Percentiles rank a stretch among this genome's conserved stretches.
Conservation (phyloP, 345 rosid species). For the Euphorbia peplus region DNA sequence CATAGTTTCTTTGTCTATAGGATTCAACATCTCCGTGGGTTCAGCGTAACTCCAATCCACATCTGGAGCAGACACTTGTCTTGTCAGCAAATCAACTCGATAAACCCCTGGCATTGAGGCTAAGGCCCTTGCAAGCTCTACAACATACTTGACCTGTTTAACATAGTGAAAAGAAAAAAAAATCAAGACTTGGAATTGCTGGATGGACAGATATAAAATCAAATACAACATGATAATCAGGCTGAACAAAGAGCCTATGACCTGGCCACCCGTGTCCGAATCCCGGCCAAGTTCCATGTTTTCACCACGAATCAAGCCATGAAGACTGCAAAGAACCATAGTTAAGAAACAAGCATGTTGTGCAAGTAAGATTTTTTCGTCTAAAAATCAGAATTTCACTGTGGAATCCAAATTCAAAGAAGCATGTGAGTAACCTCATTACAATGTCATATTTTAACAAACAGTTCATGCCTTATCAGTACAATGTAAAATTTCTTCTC, state of each 20-base stretch:
- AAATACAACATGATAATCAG: slow-evolving; percentile 3
- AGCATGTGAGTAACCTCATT: slow-evolving; percentile 8
- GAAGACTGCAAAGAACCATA: slow-evolving; percentile 29
- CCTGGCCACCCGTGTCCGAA: slow-evolving; percentile 95
- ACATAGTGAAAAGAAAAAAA: background rate
- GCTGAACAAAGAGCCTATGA: background rate
- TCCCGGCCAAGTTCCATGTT: slow-evolving; percentile 90
- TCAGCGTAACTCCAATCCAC: slow-evolving; percentile 93
- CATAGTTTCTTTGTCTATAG: slow-evolving; percentile 56
- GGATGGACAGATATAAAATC: background rate
- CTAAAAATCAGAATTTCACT: background rate
- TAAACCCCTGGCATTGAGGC: slow-evolving; percentile 86
- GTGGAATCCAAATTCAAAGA: slow-evolving; percentile 3
- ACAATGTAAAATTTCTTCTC: slow-evolving; percentile 72
- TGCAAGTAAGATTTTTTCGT: background rate
- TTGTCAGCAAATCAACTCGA: slow-evolving; percentile 76
- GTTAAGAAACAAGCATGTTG: slow-evolving; percentile 15
- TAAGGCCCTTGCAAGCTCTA: slow-evolving; percentile 84
- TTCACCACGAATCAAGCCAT: slow-evolving; percentile 84
- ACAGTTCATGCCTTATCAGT: slow-evolving; percentile 51
- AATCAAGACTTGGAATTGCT: slow-evolving; percentile 4
- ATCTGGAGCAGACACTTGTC: slow-evolving; percentile 76
- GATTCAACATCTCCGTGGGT: slow-evolving; percentile 86
- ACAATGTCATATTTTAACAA: slow-evolving; percentile 9
- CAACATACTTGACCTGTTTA: slow-evolving; percentile 73